Evolutionary conservation across 129 eudicot species (phyloP), one percentile per base, ranked within the genome.

Genomic region (Tanacetum coccineum): DNA sequence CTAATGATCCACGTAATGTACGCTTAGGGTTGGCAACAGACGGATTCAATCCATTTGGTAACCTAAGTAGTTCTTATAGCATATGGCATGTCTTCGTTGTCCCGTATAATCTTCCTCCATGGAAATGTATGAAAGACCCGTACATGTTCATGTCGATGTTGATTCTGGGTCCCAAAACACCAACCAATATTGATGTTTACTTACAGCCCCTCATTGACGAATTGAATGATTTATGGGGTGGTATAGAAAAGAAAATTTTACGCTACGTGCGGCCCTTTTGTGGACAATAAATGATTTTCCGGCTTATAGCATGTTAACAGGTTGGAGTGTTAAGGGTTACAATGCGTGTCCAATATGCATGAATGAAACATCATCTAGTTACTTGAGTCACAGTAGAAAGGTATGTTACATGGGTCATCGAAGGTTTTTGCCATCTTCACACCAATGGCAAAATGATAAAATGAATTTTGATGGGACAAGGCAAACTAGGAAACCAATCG

Each of bases 201-300:
- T 25, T 56, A 22, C 62, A 22, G 8, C 39, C 39, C 21, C 32
- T 56, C 3, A 21, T 56, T 9, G 36, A 56, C 39, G 36, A 21
- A 22, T 32, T 56, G 10, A 56, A 56, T 20, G 62, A 20, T 13
- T 56, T 56, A 13, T 36, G 68, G 26, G 49, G 4, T 56, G 62
- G 62, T 20, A 20, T 56, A 7, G 3, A 56, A 56, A 56, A 8
- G 39, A 56, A 22, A 56, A 20, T 22, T 19, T 56, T 22, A 56
- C 4, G 2, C 5, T 20, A 22, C 36, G 4, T 1, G 62, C 14
- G 8, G 36, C 62, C 62, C 62, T 56, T 22, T 20, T 56, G 36
- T 56, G 62, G 62, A 56, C 62, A 8, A 56, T 56, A 56, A 56
- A 56, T 56, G 62, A 56, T 56, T 22, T 56, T 3, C 39, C n/a